A percentile compares a stretch with the other conserved stretches of the same genome.
Conservation (phyloP, 768 basidiomycete species). For the Tubosaeta brunneosetosa region DNA sequence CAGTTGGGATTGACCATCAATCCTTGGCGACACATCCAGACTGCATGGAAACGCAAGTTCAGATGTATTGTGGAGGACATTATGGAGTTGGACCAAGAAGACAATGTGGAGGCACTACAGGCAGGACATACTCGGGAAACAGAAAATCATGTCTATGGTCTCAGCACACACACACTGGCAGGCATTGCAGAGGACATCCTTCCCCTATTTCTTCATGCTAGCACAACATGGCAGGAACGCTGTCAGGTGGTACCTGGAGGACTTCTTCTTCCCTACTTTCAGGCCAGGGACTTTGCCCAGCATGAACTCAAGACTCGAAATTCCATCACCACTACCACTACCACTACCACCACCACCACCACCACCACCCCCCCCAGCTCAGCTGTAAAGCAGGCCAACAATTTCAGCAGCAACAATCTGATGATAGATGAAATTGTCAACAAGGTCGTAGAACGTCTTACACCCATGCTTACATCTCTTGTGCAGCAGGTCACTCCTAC, state of each 20-base stretch:
- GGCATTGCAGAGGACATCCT: background rate
- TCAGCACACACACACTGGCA: background rate
- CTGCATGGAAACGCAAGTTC: slow-evolving; percentile 5
- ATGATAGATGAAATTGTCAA: background rate
- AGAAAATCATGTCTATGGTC: slow-evolving; percentile 1
- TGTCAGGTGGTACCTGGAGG: background rate
- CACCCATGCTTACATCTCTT: background rate
- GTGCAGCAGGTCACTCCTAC: too few relatives aligned
- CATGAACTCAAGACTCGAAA: too few relatives aligned
- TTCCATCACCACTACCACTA: too few relatives aligned
- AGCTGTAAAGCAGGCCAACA: too few relatives aligned
- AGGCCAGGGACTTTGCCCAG: background rate
- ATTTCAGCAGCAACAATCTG: too few relatives aligned
- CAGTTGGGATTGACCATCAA: background rate
- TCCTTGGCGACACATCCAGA: slow-evolving; percentile 4
- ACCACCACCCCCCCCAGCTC: too few relatives aligned
- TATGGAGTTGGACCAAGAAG: background rate
- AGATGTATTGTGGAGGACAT: background rate
- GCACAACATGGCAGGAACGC: background rate
- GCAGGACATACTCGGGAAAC: background rate
- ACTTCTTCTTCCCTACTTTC: background rate
- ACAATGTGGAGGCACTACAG: background rate
- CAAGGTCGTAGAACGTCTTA: background rate
- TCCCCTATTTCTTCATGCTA: background rate
- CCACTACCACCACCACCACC: too few relatives aligned